These are phyloP conservation scores for Carex pumila DNA, from an alignment of 176 grass and related monocot species.

Conservation along the genomic window DNA sequence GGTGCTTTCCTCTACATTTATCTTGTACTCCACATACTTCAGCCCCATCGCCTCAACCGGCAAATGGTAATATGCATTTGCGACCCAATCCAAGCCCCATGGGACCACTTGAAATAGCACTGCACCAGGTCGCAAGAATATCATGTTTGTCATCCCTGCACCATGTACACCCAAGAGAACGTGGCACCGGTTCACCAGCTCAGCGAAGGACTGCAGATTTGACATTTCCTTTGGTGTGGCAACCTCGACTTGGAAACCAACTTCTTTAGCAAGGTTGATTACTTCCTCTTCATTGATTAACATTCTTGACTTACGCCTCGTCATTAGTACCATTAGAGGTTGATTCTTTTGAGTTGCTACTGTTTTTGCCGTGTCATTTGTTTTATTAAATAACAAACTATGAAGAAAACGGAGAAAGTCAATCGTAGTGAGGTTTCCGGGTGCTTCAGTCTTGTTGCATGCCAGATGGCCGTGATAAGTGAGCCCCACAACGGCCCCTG, in stretches of 20 bases:
- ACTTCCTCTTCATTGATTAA: constrained; percentile 38
- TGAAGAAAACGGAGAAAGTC: constrained; percentile 63
- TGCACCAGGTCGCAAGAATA: constrained; percentile 42
- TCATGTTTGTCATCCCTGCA: constrained; percentile 58
- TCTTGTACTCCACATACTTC: constrained; percentile 40
- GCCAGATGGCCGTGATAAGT: constrained; percentile 48
- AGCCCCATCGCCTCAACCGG: constrained; percentile 50
- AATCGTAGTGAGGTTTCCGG: constrained; percentile 43
- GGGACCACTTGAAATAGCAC: constrained; percentile 70
- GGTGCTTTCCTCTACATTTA: constrained; percentile 52
- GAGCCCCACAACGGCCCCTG: constrained; percentile 50
- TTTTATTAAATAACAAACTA: constrained; percentile 29
- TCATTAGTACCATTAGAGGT: constrained; percentile 61
- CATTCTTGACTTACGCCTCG: constrained; percentile 34
- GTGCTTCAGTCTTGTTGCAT: constrained; percentile 31
- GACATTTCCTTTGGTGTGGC: constrained; percentile 23
- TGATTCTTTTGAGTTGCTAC: constrained; percentile 37
- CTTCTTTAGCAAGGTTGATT: constrained; percentile 29
- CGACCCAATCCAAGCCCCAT: constrained; percentile 45
- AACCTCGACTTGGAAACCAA: constrained; percentile 57
- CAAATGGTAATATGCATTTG: constrained; percentile 20
- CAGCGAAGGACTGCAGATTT: constrained; percentile 28
- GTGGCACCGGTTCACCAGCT: constrained; percentile 41
- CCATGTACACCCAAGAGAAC: constrained; percentile 70
- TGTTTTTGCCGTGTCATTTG: constrained; percentile 16